Percentiles rank a stretch among this genome's conserved stretches.
Conservation (phyloP, 2,329 filamentous ascomycete genomes). For the Chaetothyriales sp. region DNA sequence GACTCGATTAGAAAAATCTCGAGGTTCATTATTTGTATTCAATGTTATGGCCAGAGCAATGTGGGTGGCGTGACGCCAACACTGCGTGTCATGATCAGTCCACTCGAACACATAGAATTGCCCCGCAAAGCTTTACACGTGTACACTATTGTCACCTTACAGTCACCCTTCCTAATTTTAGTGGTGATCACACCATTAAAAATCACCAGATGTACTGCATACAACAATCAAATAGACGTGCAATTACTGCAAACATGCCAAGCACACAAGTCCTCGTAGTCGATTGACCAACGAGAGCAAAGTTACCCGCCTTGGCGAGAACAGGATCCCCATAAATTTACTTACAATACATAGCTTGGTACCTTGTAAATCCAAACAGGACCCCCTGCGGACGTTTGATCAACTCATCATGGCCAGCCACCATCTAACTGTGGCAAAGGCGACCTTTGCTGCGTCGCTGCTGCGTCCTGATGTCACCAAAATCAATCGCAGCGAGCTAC, state of each 20-base stretch:
- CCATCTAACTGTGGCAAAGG: constrained; percentile 57
- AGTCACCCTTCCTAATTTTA: background rate
- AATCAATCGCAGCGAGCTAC: constrained; percentile 53
- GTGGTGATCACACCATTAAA: background rate
- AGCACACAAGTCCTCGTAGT: too few species aligned
- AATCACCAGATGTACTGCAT: too few species aligned
- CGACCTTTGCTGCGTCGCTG: constrained; percentile 58
- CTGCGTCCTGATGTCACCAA: constrained; percentile 59
- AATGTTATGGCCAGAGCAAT: background rate
- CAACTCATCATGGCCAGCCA: constrained; percentile 13
- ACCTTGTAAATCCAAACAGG: background rate
- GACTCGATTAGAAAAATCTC: background rate
- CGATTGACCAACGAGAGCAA: too few species aligned
- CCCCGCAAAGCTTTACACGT: background rate
- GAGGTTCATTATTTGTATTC: background rate
- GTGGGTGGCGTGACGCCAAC: background rate
- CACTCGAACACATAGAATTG: background rate
- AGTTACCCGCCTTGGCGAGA: too few species aligned
- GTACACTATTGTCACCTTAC: background rate
- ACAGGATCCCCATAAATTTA: too few species aligned
- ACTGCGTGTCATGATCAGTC: background rate
- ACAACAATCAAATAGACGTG: too few species aligned
- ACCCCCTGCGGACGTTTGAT: background rate
- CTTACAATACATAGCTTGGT: too few species aligned
- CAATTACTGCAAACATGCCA: background rate